A percentile compares a stretch with the other conserved stretches of the same genome.
Conservation (phyloP, 164 flowering plant genomes). For the Kalanchoe fedtschenkoi region DNA sequence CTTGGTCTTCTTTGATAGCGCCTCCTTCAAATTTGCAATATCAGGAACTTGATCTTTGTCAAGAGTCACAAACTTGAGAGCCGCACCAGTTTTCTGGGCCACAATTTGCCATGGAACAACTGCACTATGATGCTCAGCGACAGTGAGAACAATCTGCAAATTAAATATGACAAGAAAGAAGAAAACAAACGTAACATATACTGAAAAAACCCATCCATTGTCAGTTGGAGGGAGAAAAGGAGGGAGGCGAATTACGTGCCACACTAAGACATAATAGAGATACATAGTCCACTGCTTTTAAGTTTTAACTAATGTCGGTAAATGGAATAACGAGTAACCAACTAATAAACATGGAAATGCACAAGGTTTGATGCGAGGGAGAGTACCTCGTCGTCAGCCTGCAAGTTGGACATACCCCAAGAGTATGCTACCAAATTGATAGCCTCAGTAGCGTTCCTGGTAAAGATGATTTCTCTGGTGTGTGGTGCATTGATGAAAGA, state of each 20-base stretch:
- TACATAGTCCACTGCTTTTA: not conserved
- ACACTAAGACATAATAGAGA: not conserved
- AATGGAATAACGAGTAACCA: too few relatives aligned
- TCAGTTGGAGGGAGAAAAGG: not conserved
- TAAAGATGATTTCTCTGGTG: conserved; percentile 29
- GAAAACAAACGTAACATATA: not conserved
- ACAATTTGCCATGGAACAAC: conserved; percentile 98
- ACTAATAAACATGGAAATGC: not conserved
- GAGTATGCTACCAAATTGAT: conserved; percentile 86
- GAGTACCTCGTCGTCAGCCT: conserved; percentile 62
- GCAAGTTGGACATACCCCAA: conserved; percentile 82
- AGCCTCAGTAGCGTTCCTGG: conserved; percentile 94
- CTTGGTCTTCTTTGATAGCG: conserved; percentile 65
- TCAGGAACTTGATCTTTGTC: conserved; percentile 71
- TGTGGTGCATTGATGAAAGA: not conserved
- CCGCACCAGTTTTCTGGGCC: conserved; percentile 78
- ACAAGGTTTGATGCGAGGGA: not conserved
- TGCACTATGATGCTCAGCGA: conserved; percentile 98
- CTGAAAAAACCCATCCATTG: too few relatives aligned
- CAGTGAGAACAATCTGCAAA: conserved; percentile 64
- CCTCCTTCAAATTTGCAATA: conserved; percentile 34
- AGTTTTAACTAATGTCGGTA: too few relatives aligned
- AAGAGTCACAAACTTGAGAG: conserved; percentile 60
- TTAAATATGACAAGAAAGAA: not conserved
- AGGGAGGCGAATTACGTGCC: not conserved